Percentiles rank a stretch among this genome's conserved stretches.
These are phyloP conservation scores for Ceratobasidium sp. DNA, from an alignment of 1,284 basidiomycete genomes.

Conservation along the genomic window DNA sequence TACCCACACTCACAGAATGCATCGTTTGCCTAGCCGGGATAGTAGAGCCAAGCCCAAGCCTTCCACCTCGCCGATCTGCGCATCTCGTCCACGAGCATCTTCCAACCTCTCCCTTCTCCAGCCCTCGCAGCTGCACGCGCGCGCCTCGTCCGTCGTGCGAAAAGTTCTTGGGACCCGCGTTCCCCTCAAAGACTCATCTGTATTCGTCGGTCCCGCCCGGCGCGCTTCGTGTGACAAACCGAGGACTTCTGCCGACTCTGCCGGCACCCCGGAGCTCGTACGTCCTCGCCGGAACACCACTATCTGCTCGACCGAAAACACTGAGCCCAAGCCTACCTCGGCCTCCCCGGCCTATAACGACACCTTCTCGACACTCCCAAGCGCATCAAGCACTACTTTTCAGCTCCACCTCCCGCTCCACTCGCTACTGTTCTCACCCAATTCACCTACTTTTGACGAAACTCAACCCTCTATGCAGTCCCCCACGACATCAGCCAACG, in stretches of 20 bases:
- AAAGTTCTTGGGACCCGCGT: slow-evolving; percentile 16
- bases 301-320: background rate
- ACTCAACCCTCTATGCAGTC: background rate
- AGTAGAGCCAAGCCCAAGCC: slow-evolving; percentile 17
- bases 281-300: slow-evolving; percentile 26
- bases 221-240: slow-evolving; percentile 34
- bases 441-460: slow-evolving; percentile 20
- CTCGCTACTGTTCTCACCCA: slow-evolving; percentile 29
- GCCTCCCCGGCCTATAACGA: slow-evolving; percentile 3
- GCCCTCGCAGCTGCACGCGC: slow-evolving; percentile 25
- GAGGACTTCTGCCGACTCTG: slow-evolving; percentile 22
- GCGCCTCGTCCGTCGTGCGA: slow-evolving; percentile 21
- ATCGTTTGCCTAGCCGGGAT: slow-evolving; percentile 7
- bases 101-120: slow-evolving; percentile 19
- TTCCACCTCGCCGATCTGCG: slow-evolving; percentile 5
- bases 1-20: slow-evolving; percentile 25
- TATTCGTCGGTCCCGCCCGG: slow-evolving; percentile 2
- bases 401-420: background rate
- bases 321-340: slow-evolving; percentile 22
- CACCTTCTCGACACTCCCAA: slow-evolving; percentile 17
- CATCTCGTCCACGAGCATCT: slow-evolving; percentile 9
- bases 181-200: background rate
- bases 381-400: slow-evolving; percentile 8
- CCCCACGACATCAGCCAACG: background rate
- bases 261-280: background rate